Percentiles rank a stretch among this genome's conserved stretches.
These are phyloP conservation scores for Triangularia setosa DNA, from an alignment of 2,329 filamentous ascomycete genomes.

Conservation along the genomic window DNA sequence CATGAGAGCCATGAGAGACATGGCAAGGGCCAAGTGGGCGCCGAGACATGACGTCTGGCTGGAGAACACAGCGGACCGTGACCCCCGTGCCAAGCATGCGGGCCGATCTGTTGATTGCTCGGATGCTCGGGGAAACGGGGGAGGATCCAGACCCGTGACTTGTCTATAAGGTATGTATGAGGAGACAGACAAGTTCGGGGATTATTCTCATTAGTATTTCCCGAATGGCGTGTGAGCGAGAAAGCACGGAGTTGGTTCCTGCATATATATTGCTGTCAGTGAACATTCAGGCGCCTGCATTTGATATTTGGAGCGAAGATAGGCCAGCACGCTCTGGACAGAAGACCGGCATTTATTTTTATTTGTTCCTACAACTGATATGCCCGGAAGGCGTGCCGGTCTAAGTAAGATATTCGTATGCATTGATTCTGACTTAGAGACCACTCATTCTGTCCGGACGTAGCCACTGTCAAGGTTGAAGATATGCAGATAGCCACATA, in stretches of 20 bases:
- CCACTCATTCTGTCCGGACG: too few species aligned
- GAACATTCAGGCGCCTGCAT: not conserved
- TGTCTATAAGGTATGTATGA: too few species aligned
- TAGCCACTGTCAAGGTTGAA: too few species aligned
- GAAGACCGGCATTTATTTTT: too few species aligned
- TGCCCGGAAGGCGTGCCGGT: too few species aligned
- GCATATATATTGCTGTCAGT: not conserved
- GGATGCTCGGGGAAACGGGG: not conserved
- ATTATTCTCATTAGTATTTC: not conserved
- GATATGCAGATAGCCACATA: not conserved
- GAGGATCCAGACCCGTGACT: not conserved
- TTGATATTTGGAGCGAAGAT: too few species aligned
- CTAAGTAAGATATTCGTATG: too few species aligned
- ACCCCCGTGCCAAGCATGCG: constrained; percentile 4
- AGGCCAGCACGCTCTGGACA: too few species aligned
- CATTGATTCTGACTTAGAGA: too few species aligned
- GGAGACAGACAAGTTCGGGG: too few species aligned
- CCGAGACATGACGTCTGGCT: constrained; percentile 8
- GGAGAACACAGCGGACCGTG: not conserved
- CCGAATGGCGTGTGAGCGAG: not conserved
- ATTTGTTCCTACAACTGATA: too few species aligned
- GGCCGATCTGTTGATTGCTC: constrained; percentile 1
- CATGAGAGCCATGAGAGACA: not conserved
- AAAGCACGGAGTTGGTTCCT: not conserved
- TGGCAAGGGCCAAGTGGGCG: not conserved